Evolutionary conservation across 257 asterid species (phyloP), one percentile per base, ranked within the genome.

Genomic region (Fraxinus pennsylvanica): DNA sequence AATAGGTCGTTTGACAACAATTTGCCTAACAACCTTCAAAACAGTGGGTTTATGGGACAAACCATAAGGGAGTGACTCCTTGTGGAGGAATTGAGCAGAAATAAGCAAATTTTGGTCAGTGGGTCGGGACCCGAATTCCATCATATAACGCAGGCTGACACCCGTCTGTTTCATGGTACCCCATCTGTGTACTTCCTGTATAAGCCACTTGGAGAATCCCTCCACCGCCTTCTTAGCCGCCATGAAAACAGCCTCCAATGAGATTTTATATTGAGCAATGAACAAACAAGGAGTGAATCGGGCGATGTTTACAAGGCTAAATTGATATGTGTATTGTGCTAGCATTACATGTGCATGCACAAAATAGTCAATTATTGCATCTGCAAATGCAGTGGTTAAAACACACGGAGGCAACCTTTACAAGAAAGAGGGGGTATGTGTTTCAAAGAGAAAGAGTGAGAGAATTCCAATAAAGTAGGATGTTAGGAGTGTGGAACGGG

Each of bases 21-120:
- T n/a, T n/a, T n/a, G n/a, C n/a, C n/a, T n/a, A n/a, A n/a, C n/a
- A n/a, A 92, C 98, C 96, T 90, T 92, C 27, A 92, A 74, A 74
- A 92, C 85, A 12, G 98, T 96, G 69, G 97, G 92, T 73, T 92
- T 94, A 9, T 13, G 81, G 72, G 97, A 88, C 69, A 94, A 81
- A 52, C 97, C 97, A 76, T 87, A 91, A 41, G 98, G 97, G 22
- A 94, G 94, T 15, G 92, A 92, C 86, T 94, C 98, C 77, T 92
- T 91, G 75, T 86, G 96, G 39, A 94, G 94, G 59, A 92, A 94
- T 74, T 94, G 98, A 45, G 98, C 88, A 0, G 97, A 91, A 52
- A 90, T 86, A 35, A 94, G 88, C 52, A 94, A 89, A 80, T 92
- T 92, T 0, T 92, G 81, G 9, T 85, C 85, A 14, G 89, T 88